Evolutionary conservation across 2,329 filamentous ascomycete species (phyloP), one percentile per base, ranked within the genome.

Genomic region (Sporothrix brunneoviolacea): DNA sequence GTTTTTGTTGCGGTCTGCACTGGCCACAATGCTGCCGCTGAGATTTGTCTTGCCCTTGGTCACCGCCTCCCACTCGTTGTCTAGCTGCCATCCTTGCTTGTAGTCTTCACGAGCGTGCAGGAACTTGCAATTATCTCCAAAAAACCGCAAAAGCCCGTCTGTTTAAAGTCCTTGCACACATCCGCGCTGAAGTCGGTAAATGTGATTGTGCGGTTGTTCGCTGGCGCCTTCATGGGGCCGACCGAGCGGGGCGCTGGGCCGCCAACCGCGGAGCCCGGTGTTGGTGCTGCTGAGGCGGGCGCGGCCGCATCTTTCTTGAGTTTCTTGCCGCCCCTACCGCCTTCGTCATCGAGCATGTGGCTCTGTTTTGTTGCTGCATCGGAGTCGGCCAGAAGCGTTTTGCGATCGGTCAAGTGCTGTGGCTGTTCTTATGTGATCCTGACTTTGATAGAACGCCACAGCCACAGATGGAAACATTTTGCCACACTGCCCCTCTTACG

Each of bases 41-140:
- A 77, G 58, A 39, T 78, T 74, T 62, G 81, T 83, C 65, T 82
- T 83, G 43, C 79, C 86, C 61, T 86, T 91, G 7, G 82, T 87
- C 3, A 84, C 82, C 32, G 80, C 84, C 64, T 98, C 93, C 93
- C 93, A 98, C 43, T 97, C 91, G 47, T 79, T 78, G 66, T 98
- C 93, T 4, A 98, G 75, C 65, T 97, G 89, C 93, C 93, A 98
- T 3, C 93, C 93, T 64, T 91, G 86, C 60, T 91, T 89, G 63
- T 88, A 86, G 65, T 89, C 86, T 60, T 88, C 84, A 52, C 88
- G 74, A 5, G 80, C 80, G 61, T 93, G 88, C 0, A 89, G 62
- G 62, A 83, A 93, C 62, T 90, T 95, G 72, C 91, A 95, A 54
- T 76, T 83, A 64, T 93, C 88, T 24, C 86, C 84, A 18, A 68